Evolutionary conservation across 2,329 filamentous ascomycete genomes (phyloP).

Genomic region (Trichoderma afroharzianum): DNA sequence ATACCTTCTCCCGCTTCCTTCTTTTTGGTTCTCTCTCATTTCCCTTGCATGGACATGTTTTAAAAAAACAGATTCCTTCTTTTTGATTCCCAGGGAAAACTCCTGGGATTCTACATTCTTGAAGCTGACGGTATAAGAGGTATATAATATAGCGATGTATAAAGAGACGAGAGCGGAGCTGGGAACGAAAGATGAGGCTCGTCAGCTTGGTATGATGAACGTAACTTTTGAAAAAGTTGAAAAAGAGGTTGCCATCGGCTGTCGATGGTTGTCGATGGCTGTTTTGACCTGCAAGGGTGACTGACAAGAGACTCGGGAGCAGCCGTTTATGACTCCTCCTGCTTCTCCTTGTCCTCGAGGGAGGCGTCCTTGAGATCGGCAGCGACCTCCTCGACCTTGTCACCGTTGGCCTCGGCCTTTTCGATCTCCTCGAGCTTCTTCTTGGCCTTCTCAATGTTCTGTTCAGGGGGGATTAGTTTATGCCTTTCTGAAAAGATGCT

Average conservation of each 20-base stretch:
- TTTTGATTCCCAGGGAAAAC: background rate
- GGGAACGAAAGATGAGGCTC: background rate
- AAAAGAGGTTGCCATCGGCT: background rate
- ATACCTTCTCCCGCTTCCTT: background rate
- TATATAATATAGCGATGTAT: background rate
- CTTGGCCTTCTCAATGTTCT: slow-evolving; percentile 97
- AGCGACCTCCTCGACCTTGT: slow-evolving; percentile 51
- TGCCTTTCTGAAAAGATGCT: background rate
- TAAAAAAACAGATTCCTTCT: background rate
- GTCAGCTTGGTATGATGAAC: background rate
- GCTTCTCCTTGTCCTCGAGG: slow-evolving; percentile 51
- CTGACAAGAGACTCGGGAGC: background rate
- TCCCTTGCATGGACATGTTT: background rate
- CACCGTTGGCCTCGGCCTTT: slow-evolving; percentile 41
- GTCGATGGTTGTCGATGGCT: background rate
- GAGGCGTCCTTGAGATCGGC: slow-evolving; percentile 50
- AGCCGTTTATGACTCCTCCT: slow-evolving; percentile 43
- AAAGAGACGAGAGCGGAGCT: background rate
- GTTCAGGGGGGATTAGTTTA: slow-evolving; percentile 6
- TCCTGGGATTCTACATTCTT: background rate
- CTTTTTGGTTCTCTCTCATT: background rate
- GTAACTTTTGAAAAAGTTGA: background rate
- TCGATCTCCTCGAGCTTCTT: slow-evolving; percentile 92
- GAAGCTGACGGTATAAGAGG: background rate
- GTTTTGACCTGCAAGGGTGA: background rate